These are phyloP conservation scores for Monascus purpureus DNA, from an alignment of 495 filamentous ascomycete genomes.

Conservation along the genomic window DNA sequence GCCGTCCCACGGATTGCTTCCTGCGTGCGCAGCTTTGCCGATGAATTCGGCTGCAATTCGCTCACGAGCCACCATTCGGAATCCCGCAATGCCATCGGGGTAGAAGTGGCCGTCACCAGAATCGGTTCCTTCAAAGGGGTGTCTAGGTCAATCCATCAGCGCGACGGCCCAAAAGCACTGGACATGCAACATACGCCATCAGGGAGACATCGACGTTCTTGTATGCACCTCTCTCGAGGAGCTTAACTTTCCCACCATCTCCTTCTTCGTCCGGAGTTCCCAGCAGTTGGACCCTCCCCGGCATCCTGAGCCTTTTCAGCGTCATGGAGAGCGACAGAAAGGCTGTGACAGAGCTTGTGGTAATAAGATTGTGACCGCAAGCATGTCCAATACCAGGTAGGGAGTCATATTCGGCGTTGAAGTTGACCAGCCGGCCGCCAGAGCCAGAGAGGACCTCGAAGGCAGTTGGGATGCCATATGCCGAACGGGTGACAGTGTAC, in stretches of 20 bases:
- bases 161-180: background rate
- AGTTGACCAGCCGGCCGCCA: constrained; percentile 27
- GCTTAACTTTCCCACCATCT: constrained; percentile 53
- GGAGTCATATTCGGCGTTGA: constrained; percentile 39
- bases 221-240: constrained; percentile 51
- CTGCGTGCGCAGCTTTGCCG: constrained; percentile 26
- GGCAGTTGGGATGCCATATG: constrained; percentile 25
- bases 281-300: constrained; percentile 46
- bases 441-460: constrained; percentile 26
- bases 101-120: constrained; percentile 2
- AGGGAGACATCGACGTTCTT: constrained; percentile 49
- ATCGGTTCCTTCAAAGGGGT: constrained; percentile 11
- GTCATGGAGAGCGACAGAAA: constrained; percentile 42
- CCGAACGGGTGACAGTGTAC: constrained; percentile 41
- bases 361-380: constrained; percentile 59
- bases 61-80: constrained; percentile 24
- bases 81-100: constrained; percentile 17
- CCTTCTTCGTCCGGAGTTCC: constrained; percentile 63
- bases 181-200: constrained; percentile 38
- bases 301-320: constrained; percentile 29
- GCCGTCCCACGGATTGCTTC: constrained; percentile 40
- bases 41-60: constrained; percentile 5
- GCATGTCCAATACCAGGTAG: constrained; percentile 49
- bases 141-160: constrained; percentile 9
- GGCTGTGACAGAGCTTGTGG: constrained; percentile 44